Evolutionary conservation across 345 rosid species (phyloP).

Genomic region (Hevea brasiliensis): DNA sequence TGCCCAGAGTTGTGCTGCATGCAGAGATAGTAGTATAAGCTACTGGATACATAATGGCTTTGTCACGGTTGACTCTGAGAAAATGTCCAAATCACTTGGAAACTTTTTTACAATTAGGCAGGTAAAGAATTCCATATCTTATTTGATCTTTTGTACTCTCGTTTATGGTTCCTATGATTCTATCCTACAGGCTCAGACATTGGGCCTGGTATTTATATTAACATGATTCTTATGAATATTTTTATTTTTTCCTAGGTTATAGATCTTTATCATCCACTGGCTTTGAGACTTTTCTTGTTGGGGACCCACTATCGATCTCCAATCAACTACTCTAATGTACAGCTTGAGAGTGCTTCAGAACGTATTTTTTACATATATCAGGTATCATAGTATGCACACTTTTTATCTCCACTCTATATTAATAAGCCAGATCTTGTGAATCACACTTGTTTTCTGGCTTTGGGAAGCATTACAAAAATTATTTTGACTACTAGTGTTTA

Average conservation of each 20-base stretch:
- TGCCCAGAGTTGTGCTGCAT: slow-evolving; percentile 97
- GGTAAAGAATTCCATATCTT: slow-evolving; percentile 40
- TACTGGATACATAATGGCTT: slow-evolving; percentile 97
- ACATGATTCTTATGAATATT: slow-evolving; percentile 5
- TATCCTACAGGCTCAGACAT: background rate
- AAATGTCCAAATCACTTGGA: slow-evolving; percentile 97
- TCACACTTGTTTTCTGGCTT: slow-evolving; percentile 1
- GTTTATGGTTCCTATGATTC: background rate
- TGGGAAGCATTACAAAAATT: background rate
- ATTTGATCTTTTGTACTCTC: background rate
- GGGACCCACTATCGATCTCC: slow-evolving; percentile 96
- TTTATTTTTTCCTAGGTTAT: slow-evolving; percentile 51
- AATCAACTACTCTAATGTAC: slow-evolving; percentile 75
- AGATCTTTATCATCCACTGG: slow-evolving; percentile 81
- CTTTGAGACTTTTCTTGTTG: slow-evolving; percentile 81
- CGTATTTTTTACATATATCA: slow-evolving; percentile 90
- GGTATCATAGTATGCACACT: slow-evolving; percentile 37
- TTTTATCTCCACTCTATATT: slow-evolving; percentile 2
- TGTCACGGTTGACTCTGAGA: slow-evolving; percentile 92
- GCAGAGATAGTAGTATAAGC: slow-evolving; percentile 65
- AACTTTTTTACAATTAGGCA: slow-evolving; percentile 94
- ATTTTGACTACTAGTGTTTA: background rate
- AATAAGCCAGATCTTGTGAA: slow-evolving; percentile 9
- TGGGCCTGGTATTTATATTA: background rate
- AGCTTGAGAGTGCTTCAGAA: slow-evolving; percentile 93